phyloP scores from a whole-genome alignment of 129 eudicot genomes.

The Tagetes erecta region DNA sequence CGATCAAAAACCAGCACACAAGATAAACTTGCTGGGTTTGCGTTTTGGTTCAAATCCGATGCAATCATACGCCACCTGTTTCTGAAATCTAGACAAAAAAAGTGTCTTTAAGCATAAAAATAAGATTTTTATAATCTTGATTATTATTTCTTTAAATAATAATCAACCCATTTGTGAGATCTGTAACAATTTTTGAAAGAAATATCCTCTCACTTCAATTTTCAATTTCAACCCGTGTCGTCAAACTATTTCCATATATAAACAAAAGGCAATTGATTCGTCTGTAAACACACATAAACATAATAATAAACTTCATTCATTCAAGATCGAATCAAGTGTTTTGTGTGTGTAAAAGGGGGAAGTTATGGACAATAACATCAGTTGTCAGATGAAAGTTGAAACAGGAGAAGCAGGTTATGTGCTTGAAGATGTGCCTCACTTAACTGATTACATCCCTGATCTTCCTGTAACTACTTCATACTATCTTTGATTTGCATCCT shows the following conservation, averaged over 20 bases:
- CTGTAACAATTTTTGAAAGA: constrained; percentile 19
- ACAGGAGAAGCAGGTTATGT: constrained; percentile 74
- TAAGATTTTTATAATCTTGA: neutral
- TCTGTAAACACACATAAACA: neutral
- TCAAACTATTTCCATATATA: constrained; percentile 5
- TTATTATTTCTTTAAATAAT: constrained; percentile 8
- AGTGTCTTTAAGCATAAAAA: neutral
- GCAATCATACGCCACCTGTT: constrained; percentile 34
- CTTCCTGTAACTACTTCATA: constrained; percentile 52
- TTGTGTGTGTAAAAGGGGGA: neutral
- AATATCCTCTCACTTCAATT: neutral
- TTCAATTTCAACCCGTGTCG: constrained; percentile 13
- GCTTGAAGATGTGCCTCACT: constrained; percentile 97
- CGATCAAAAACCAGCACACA: constrained; percentile 27
- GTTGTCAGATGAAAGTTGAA: constrained; percentile 59
- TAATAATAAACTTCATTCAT: constrained; percentile 16
- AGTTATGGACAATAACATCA: constrained; percentile 29
- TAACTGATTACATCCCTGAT: constrained; percentile 71
- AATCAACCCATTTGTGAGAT: constrained; percentile 19
- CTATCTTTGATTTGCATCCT: neutral
- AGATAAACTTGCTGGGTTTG: neutral
- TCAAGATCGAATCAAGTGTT: constrained; percentile 24
- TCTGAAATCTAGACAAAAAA: constrained; percentile 24
- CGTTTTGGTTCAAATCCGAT: neutral
- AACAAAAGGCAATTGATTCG: constrained; percentile 28